Percentiles rank a stretch among this genome's conserved stretches.
Conservation (phyloP, 1,284 basidiomycete species). For the Malassezia vespertilionis region DNA sequence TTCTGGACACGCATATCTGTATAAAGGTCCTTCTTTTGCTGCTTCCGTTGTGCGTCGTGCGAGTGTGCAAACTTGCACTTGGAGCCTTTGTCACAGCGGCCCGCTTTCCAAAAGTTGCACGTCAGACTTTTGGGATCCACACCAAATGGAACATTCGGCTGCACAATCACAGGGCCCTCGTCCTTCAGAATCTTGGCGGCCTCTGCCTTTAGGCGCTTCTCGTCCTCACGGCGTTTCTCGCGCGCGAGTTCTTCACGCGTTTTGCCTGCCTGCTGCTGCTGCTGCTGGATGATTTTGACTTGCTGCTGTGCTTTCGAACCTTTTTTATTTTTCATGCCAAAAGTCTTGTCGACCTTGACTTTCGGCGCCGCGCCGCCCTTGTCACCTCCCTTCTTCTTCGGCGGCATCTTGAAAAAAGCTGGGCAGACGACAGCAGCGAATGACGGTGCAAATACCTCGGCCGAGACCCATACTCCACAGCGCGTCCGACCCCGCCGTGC, state of each 20-base stretch:
- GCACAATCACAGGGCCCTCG: constrained; percentile 44
- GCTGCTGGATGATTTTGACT: constrained; percentile 66
- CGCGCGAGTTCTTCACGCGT: constrained; percentile 66
- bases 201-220: constrained; percentile 73
- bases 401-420: constrained; percentile 29
- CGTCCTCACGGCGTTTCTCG: constrained; percentile 66
- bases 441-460: too few species aligned
- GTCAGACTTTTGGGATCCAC: constrained; percentile 51
- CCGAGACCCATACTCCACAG: too few species aligned
- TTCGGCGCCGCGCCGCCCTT: constrained; percentile 51
- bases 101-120: constrained; percentile 31
- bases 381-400: constrained; percentile 28
- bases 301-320: constrained; percentile 81
- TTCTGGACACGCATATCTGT: constrained; percentile 64
- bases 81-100: constrained; percentile 36
- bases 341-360: constrained; percentile 49
- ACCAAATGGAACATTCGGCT: constrained; percentile 76
- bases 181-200: constrained; percentile 58
- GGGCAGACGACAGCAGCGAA: constrained; percentile 17
- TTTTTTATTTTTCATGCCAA: constrained; percentile 85
- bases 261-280: constrained; percentile 56
- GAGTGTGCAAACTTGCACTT: constrained; percentile 91
- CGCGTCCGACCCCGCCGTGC: too few species aligned
- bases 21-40: constrained; percentile 93
- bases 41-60: constrained; percentile 69